Evolutionary conservation across 371 early-diverging fungal genomes (phyloP).

Genomic region (Chytridium lagenaria): DNA sequence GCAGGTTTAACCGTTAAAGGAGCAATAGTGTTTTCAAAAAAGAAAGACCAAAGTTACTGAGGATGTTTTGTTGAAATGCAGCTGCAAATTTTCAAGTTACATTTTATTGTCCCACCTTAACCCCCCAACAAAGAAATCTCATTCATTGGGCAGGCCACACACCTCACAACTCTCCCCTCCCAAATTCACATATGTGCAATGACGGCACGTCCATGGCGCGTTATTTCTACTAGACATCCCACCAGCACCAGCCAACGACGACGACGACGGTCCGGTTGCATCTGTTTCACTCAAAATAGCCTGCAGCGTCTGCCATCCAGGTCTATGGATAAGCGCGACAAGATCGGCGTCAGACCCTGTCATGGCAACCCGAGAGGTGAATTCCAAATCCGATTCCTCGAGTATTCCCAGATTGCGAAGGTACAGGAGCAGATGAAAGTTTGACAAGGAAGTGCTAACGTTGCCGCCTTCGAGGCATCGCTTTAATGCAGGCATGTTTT

Average conservation of each 20-base stretch:
- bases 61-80: too few species aligned
- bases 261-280: neutral
- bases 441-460: conserved; percentile 59
- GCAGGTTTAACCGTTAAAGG: neutral
- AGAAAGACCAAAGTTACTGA: neutral
- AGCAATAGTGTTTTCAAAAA: neutral
- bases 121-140: too few species aligned
- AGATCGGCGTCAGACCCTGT: neutral
- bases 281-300: conserved; percentile 59
- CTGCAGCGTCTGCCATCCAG: conserved; percentile 76
- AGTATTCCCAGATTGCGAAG: conserved; percentile 53
- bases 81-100: too few species aligned
- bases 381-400: conserved; percentile 36
- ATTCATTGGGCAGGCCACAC: conserved; percentile 83
- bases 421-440: conserved; percentile 85
- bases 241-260: conserved; percentile 24
- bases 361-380: neutral
- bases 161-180: conserved; percentile 83
- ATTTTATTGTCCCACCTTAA: too few species aligned
- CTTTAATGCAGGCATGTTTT: conserved; percentile 50
- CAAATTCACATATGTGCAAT: conserved; percentile 92
- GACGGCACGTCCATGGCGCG: conserved; percentile 79
- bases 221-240: conserved; percentile 37
- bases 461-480: conserved; percentile 44
- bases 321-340: conserved; percentile 1